Base-by-base conservation (phyloP, 108 stramenopile species). In the Cyclotella sp. region DNA sequence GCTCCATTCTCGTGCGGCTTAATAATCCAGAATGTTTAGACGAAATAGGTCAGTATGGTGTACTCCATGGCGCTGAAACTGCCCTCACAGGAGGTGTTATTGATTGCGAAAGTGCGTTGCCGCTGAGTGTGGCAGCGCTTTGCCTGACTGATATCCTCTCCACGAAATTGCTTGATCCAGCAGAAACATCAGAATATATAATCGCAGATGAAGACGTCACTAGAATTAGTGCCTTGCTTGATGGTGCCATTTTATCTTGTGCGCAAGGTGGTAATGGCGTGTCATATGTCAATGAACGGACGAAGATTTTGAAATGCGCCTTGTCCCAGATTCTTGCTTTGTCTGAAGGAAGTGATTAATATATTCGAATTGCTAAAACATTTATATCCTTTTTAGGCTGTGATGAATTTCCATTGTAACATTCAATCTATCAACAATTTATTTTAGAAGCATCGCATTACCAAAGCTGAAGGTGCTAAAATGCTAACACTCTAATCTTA, bases 151-250 rank as follows among this genome's bases (percentile, higher is more conserved):
- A 83, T 59, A 41, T 83, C 34, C 59, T 83, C n/a, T 40, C 40
- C 49, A 26, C 65, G 18, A 26, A 53, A 55, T 21, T 22, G 44
- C 49, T 40, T 11, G 42, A 28, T 21, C 8, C 53, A 13, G 26
- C 4, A 69, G 52, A 42, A 46, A 27, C 52, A 52, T 30, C 34
- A 34, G 70, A 70, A 67, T 51, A 70, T 43, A 41, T 22, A 13
- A 66, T 83, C 49, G 62, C 72, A 18, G 82, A 83, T 39, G 82
- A 83, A 77, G 82, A 83, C 49, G 42, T 68, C 0, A 53, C 58
- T 18, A 60, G 82, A 70, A 62, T 83, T 27, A 73, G 72, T 61
- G 66, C 67, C 5, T 47, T 77, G 47, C 34, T 77, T 44, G 57
- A 69, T 16, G 72, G 72, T 39, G 65, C 82, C 26, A 83, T 83